Evolutionary conservation across 2,329 filamentous ascomycete species (phyloP).

Genomic region (Fusarium sp.): DNA sequence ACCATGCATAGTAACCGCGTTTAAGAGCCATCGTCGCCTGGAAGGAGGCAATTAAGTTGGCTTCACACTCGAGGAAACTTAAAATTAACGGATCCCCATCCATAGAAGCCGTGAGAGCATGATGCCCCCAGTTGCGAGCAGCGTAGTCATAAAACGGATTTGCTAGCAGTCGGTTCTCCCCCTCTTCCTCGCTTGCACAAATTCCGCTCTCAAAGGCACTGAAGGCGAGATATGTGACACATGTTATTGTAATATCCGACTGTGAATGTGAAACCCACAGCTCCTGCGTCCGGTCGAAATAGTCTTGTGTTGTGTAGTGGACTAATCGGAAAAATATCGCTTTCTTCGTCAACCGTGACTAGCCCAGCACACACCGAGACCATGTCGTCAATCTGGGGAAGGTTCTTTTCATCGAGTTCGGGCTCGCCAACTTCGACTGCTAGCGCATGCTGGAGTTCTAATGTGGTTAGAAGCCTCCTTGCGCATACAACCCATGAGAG

Average conservation of each 20-base stretch:
- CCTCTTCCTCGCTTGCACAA: not conserved
- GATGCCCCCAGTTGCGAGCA: not conserved
- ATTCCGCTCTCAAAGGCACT: not conserved
- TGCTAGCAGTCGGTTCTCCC: not conserved
- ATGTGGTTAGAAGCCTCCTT: constrained; percentile 50
- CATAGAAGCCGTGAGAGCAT: not conserved
- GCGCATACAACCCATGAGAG: constrained; percentile 59
- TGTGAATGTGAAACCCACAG: not conserved
- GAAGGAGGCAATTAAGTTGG: no score
- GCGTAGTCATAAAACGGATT: not conserved
- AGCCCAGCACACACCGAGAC: constrained; percentile 59
- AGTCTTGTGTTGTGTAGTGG: constrained; percentile 62
- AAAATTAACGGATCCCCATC: no score
- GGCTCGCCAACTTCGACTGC: constrained; percentile 50
- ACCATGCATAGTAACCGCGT: no score
- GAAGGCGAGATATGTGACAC: not conserved
- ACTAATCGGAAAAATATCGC: constrained; percentile 57
- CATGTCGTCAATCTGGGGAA: constrained; percentile 52
- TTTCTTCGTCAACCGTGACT: constrained; percentile 58
- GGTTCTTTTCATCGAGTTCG: constrained; percentile 54
- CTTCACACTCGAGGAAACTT: no score
- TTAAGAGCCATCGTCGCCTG: no score
- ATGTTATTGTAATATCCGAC: not conserved
- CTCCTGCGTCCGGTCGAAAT: constrained; percentile 47
- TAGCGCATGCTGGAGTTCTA: constrained; percentile 60